Base-by-base conservation (phyloP, 2,329 filamentous ascomycete genomes). In the Pezicula neosporulosa region DNA sequence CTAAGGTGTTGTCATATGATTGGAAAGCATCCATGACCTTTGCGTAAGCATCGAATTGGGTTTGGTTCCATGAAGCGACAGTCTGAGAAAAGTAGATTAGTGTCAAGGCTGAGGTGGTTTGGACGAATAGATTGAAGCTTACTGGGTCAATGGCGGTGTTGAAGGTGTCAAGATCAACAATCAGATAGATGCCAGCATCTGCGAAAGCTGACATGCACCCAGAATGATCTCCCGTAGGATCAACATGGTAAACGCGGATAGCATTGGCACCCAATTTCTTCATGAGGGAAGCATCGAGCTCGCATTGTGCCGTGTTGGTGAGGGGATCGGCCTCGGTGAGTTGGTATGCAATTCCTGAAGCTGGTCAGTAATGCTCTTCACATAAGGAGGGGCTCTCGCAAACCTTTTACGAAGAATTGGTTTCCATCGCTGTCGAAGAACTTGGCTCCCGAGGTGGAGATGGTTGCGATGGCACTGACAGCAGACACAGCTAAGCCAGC, bases 181-280 rank as follows among this genome's bases (percentile, higher is more conserved):
- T 85, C 49, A 90, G 71, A 67, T 96, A 95, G 67, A 96, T 93
- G 51, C 89, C 89, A 39, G 83, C 87, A 61, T 90, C 82, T 12
- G 82, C 83, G 66, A 96, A 89, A 1, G 84, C 85, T 49, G 77
- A 77, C 89, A 96, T 95, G 73, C 90, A 96, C 18, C 78, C 85
- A 52, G 81, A 77, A 69, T 96, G 92, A 66, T 93, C 75, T 30
- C 73, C 82, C 3, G 71, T 68, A 2, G 88, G 73, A 62, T 95
- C 86, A 55, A 96, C 89, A 65, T 96, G 90, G 70, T 96, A 96
- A 52, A 94, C 87, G 51, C 91, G 89, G 63, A 96, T 90, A 28
- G 87, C 79, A 68, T 96, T 96, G 66, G 87, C 82, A 56, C 89
- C 90, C 49, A 96, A 75, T 16, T 84, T 82, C 68, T 89, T 80